These are phyloP conservation scores for Huntiella bhutanensis DNA, from an alignment of 2,329 filamentous ascomycete genomes.

Conservation along the genomic window DNA sequence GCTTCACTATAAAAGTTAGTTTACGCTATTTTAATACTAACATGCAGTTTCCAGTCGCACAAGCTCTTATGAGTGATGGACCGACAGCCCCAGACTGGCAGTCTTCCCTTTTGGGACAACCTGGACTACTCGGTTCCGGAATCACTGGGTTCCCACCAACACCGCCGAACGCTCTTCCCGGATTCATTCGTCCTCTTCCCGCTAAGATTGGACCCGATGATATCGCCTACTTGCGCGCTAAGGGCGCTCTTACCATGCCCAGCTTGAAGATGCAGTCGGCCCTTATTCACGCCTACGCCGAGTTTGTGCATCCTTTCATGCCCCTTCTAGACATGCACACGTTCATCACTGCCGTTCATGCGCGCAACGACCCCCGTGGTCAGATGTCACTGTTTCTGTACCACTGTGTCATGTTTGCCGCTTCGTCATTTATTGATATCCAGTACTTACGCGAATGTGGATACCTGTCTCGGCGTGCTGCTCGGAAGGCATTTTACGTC, in stretches of 20 bases:
- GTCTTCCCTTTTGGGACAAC: too few relatives aligned
- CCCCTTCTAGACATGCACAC: conserved; percentile 56
- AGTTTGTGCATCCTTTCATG: conserved; percentile 91
- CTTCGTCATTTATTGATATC: conserved; percentile 73
- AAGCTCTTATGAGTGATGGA: too few relatives aligned
- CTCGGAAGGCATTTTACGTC: conserved; percentile 74
- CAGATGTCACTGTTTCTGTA: conserved; percentile 73
- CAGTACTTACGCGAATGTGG: conserved; percentile 57
- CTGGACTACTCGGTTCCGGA: too few relatives aligned
- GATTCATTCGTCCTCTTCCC: conserved; percentile 65
- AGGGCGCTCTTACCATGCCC: conserved; percentile 69
- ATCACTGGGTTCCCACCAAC: too few relatives aligned
- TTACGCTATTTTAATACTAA: too few relatives aligned
- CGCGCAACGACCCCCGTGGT: conserved; percentile 47
- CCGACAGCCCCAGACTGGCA: too few relatives aligned
- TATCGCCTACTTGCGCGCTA: conserved; percentile 62
- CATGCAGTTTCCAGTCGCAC: too few relatives aligned
- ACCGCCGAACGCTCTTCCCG: conserved; percentile 27
- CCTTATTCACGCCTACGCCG: conserved; percentile 61
- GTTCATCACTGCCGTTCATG: conserved; percentile 40
- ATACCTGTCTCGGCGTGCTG: conserved; percentile 58
- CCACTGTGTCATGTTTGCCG: conserved; percentile 88
- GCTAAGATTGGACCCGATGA: conserved; percentile 62
- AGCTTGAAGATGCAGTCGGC: conserved; percentile 53
- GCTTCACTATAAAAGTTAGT: too few relatives aligned